A percentile compares a stretch with the other conserved stretches of the same genome.
phyloP scores from a whole-genome alignment of 2,329 filamentous ascomycete species.

The Westerdykella ornata region DNA sequence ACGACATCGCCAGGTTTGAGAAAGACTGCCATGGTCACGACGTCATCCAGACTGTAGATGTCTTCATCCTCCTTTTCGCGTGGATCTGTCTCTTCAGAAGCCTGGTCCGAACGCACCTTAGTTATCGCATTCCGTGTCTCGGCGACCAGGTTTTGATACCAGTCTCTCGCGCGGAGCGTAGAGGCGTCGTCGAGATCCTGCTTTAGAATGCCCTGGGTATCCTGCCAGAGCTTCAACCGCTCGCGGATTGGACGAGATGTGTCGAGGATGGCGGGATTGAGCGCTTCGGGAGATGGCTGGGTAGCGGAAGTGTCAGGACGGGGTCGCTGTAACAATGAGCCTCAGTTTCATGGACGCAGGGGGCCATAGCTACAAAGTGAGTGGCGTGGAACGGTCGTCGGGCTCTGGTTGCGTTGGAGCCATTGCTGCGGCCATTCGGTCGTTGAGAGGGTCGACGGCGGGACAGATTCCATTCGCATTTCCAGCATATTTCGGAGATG shows the following conservation, averaged over 20 bases:
- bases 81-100: constrained; percentile 16
- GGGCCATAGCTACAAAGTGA: constrained; percentile 11
- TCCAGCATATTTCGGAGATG: constrained; percentile 15
- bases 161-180: constrained; percentile 28
- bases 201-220: constrained; percentile 27
- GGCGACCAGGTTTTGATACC: constrained; percentile 11
- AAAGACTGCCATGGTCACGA: constrained; percentile 33
- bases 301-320: constrained; percentile 8
- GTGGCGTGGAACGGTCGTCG: constrained; percentile 20
- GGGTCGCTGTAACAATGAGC: constrained; percentile 14
- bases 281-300: not conserved
- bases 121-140: constrained; percentile 15
- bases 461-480: constrained; percentile 21
- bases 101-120: constrained; percentile 20
- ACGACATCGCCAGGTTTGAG: constrained; percentile 46
- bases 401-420: constrained; percentile 2
- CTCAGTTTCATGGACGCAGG: not conserved
- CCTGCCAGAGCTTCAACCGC: constrained; percentile 40
- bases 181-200: constrained; percentile 24
- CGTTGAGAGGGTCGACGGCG: not conserved
- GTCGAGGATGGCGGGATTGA: constrained; percentile 6
- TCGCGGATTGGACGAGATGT: constrained; percentile 20
- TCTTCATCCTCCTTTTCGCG: constrained; percentile 12
- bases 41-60: constrained; percentile 16
- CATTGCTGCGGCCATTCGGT: too few species aligned